A percentile compares a stretch with the other conserved stretches of the same genome.
These are phyloP conservation scores for Neurospora intermedia DNA, from an alignment of 495 filamentous ascomycete species.

Conservation along the genomic window DNA sequence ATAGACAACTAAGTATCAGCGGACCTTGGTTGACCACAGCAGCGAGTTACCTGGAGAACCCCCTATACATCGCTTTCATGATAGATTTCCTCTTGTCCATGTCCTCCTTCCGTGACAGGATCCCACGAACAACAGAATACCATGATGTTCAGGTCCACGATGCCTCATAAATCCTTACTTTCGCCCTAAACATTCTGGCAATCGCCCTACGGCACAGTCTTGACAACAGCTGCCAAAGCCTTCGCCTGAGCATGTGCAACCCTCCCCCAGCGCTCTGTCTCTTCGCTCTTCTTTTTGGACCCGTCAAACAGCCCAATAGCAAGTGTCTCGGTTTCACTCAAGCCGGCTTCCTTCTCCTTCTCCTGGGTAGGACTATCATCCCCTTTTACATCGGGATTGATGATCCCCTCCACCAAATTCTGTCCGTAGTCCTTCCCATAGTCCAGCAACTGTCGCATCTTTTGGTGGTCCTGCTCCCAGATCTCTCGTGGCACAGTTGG, in stretches of 20 bases:
- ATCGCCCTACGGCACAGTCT: conserved; percentile 10
- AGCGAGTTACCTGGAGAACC: no score
- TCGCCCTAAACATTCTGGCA: background rate
- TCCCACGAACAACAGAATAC: background rate
- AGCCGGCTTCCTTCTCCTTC: conserved; percentile 6
- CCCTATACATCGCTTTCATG: background rate
- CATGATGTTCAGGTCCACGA: background rate
- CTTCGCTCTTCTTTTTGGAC: conserved; percentile 12
- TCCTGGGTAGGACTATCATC: background rate
- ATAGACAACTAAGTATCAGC: background rate
- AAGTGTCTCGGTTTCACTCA: conserved; percentile 20
- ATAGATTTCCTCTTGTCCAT: background rate
- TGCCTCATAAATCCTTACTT: background rate
- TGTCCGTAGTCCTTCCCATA: conserved; percentile 24
- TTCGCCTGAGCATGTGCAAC: conserved; percentile 24
- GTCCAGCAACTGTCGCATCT: conserved; percentile 22
- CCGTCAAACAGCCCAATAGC: conserved; percentile 24
- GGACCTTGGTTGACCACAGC: no score
- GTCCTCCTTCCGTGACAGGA: background rate
- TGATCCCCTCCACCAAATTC: conserved; percentile 21
- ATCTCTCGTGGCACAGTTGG: conserved; percentile 13
- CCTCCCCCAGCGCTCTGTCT: conserved; percentile 24
- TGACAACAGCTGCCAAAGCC: conserved; percentile 22
- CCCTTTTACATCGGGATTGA: conserved; percentile 9
- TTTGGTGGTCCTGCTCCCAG: conserved; percentile 27